These are phyloP conservation scores for Linnemannia schmuckeri DNA, from an alignment of 192 early-diverging fungal species.

Conservation along the genomic window DNA sequence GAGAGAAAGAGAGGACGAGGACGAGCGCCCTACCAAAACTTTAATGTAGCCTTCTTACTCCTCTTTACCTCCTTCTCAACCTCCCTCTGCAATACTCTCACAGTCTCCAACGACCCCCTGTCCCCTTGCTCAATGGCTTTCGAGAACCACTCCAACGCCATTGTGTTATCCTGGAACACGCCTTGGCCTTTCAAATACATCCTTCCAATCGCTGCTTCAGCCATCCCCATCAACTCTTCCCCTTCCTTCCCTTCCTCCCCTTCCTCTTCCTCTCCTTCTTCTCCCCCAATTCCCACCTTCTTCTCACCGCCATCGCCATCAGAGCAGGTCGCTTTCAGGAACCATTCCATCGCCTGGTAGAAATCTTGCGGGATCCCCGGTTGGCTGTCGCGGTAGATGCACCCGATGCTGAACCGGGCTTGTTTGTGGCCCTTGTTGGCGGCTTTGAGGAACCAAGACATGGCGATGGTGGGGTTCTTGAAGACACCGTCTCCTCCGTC, in stretches of 20 bases:
- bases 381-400: background rate
- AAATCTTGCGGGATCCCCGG: background rate
- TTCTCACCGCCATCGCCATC: background rate
- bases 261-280: background rate
- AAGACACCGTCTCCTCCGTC: background rate
- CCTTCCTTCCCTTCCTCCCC: background rate
- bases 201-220: background rate
- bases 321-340: background rate
- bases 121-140: background rate
- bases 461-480: background rate
- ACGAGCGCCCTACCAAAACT: background rate
- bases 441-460: background rate
- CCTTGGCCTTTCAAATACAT: background rate
- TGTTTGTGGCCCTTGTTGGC: background rate
- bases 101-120: background rate
- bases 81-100: background rate
- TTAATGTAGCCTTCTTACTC: background rate
- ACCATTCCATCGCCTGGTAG: slow-evolving; percentile 1
- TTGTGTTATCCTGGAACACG: background rate
- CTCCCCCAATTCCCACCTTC: background rate
- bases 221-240: background rate
- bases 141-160: background rate
- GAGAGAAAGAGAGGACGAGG: background rate
- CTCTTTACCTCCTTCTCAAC: background rate
- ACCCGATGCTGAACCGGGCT: background rate